These are phyloP conservation scores for Raffaelea ambrosiae DNA, from an alignment of 2,329 filamentous ascomycete species.

Conservation along the genomic window DNA sequence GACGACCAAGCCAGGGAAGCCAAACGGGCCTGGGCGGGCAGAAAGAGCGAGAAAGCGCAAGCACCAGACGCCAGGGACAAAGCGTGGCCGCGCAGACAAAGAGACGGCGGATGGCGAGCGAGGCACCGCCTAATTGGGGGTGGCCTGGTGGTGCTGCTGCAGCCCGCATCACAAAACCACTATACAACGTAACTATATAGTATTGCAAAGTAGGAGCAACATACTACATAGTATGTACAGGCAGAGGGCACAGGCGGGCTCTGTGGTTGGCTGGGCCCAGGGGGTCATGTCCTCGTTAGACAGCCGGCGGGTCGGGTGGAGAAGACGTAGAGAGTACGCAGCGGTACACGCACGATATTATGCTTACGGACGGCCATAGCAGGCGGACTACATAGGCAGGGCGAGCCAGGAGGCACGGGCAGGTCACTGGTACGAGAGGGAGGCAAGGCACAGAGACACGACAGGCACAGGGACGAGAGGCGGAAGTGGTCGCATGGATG, in stretches of 20 bases:
- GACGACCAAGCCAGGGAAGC: too few relatives aligned
- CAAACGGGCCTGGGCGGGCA: too few relatives aligned
- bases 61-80: too few relatives aligned
- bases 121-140: too few relatives aligned
- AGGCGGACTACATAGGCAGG: neutral
- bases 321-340: conserved; percentile 5
- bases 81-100: too few relatives aligned
- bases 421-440: neutral
- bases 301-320: conserved; percentile 12
- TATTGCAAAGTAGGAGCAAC: neutral
- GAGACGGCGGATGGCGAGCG: too few relatives aligned
- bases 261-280: conserved; percentile 6
- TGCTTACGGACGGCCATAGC: neutral
- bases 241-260: conserved; percentile 3
- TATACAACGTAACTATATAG: neutral
- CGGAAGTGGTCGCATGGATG: neutral
- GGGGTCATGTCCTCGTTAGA: conserved; percentile 10
- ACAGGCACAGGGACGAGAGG: neutral
- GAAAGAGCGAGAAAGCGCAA: too few relatives aligned
- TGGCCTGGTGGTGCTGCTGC: too few relatives aligned
- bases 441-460: neutral
- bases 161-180: too few relatives aligned
- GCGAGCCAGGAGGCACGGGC: neutral
- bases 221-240: neutral
- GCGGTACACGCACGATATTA: conserved; percentile 1